A percentile compares a stretch with the other conserved stretches of the same genome.
Evolutionary conservation across 164 flowering plant species (phyloP).

Genomic region (Nymphaea colorata): DNA sequence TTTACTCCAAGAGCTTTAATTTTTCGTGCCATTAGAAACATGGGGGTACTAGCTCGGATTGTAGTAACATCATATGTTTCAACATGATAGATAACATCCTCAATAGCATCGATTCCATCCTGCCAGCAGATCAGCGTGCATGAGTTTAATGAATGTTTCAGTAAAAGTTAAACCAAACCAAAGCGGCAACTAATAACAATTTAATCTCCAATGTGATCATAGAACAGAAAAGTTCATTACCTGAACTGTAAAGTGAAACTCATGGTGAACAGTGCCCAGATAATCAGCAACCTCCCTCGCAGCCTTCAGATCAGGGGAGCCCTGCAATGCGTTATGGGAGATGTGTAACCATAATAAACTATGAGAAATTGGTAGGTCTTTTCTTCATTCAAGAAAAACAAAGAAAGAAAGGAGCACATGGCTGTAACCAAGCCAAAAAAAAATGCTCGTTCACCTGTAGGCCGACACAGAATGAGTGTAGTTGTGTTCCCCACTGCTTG

Average conservation of each 20-base stretch:
- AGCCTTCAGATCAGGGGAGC: conserved; percentile 91
- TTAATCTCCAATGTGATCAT: too few species aligned
- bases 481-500: conserved; percentile 83
- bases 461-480: conserved; percentile 94
- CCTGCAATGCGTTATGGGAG: conserved; percentile 13
- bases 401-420: neutral
- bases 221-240: conserved; percentile 17
- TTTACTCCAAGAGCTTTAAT: conserved; percentile 93
- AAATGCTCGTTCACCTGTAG: conserved; percentile 39
- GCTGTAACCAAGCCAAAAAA: neutral
- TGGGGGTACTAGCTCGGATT: conserved; percentile 95
- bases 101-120: conserved; percentile 97
- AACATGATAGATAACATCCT: conserved; percentile 86
- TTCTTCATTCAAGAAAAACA: neutral
- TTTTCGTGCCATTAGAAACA: conserved; percentile 94
- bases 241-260: conserved; percentile 87
- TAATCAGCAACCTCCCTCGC: conserved; percentile 90
- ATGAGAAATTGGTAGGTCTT: neutral
- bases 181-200: neutral
- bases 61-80: conserved; percentile 95
- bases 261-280: conserved; percentile 93
- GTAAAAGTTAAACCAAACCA: neutral
- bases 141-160: neutral
- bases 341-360: neutral
- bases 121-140: conserved; percentile 7